Evolutionary conservation across 148 eudicot genomes (phyloP).

Genomic region (Rhododendron simsii): DNA sequence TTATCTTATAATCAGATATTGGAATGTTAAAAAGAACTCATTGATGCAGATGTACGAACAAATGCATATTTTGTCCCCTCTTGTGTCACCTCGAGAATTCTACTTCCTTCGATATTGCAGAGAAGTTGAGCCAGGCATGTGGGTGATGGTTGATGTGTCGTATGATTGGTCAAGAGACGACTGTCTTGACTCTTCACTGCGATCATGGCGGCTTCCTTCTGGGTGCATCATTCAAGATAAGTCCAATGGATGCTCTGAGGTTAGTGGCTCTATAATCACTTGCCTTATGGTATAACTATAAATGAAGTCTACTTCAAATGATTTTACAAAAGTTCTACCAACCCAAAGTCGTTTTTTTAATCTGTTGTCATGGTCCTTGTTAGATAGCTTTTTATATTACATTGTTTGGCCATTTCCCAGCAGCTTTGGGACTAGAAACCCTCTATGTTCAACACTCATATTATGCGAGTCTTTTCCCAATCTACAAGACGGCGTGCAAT

Average conservation of each 20-base stretch:
- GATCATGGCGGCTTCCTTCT: slow-evolving; percentile 54
- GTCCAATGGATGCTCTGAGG: slow-evolving; percentile 37
- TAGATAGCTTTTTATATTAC: neutral
- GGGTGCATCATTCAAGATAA: slow-evolving; percentile 50
- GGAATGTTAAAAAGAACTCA: neutral
- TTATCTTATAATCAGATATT: neutral
- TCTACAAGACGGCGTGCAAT: neutral
- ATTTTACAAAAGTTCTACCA: neutral
- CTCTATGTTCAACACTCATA: neutral
- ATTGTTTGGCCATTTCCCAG: neutral
- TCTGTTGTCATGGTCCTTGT: neutral
- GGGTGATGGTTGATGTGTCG: slow-evolving; percentile 48
- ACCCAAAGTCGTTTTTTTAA: neutral
- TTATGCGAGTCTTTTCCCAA: neutral
- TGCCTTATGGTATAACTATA: neutral
- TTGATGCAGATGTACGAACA: slow-evolving; percentile 45
- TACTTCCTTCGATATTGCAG: slow-evolving; percentile 36
- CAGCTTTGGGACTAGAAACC: neutral
- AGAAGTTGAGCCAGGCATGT: slow-evolving; percentile 31
- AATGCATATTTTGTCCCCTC: slow-evolving; percentile 45
- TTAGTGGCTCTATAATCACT: neutral
- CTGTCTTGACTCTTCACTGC: slow-evolving; percentile 17
- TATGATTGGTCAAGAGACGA: slow-evolving; percentile 23
- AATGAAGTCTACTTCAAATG: neutral
- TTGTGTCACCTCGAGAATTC: slow-evolving; percentile 42